A percentile compares a stretch with the other conserved stretches of the same genome.
These are phyloP conservation scores for Trametes coccinea DNA, from an alignment of 768 basidiomycete species.

Conservation along the genomic window DNA sequence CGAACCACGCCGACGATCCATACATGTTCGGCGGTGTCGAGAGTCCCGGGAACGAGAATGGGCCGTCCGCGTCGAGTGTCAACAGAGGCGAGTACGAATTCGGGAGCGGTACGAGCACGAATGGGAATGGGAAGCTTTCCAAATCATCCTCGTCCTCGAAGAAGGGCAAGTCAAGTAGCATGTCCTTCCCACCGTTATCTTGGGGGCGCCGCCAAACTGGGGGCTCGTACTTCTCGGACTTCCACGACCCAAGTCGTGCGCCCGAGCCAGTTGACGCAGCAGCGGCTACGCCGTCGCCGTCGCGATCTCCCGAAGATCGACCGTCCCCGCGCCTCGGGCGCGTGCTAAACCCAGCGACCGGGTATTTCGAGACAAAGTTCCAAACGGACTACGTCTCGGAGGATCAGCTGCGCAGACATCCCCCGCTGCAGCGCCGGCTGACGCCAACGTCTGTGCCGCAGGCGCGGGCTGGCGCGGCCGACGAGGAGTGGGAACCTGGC, in stretches of 20 bases:
- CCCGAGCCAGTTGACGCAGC: conserved; percentile 14
- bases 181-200: conserved; percentile 60
- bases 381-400: conserved; percentile 45
- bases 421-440: conserved; percentile 18
- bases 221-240: conserved; percentile 56
- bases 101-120: conserved; percentile 4
- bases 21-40: conserved; percentile 66
- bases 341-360: conserved; percentile 25
- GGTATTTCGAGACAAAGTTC: conserved; percentile 45
- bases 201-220: conserved; percentile 55
- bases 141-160: conserved; percentile 41
- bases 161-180: conserved; percentile 39
- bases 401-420: conserved; percentile 27
- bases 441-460: background rate
- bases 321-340: conserved; percentile 23
- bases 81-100: background rate
- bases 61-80: conserved; percentile 2
- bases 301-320: conserved; percentile 17
- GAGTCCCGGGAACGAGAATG: conserved; percentile 39
- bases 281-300: background rate
- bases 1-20: conserved; percentile 29
- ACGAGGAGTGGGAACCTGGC: conserved; percentile 35
- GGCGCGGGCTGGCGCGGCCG: conserved; percentile 7
- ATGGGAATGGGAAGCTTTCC: conserved; percentile 28
- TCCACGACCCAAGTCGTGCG: conserved; percentile 25